Percentiles rank a stretch among this genome's conserved stretches.
phyloP scores from a whole-genome alignment of 129 eudicot genomes.

The Pulicaria dysenterica region DNA sequence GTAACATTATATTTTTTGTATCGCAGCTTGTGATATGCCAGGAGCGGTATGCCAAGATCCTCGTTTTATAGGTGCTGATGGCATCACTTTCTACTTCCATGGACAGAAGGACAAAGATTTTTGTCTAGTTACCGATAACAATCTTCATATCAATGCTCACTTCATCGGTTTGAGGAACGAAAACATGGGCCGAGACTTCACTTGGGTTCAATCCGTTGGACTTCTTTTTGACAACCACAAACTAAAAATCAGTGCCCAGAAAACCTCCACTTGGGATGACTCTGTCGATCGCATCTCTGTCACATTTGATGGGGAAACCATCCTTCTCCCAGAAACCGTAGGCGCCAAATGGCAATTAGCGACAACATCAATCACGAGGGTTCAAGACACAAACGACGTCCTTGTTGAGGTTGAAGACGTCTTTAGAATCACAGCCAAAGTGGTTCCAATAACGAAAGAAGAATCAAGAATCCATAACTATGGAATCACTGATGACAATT shows the following conservation, averaged over 20 bases:
- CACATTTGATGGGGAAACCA: slow-evolving; percentile 42
- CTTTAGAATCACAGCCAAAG: slow-evolving; percentile 62
- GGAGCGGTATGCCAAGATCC: slow-evolving; percentile 91
- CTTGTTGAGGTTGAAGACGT: slow-evolving; percentile 48
- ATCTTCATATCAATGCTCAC: slow-evolving; percentile 77
- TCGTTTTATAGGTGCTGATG: slow-evolving; percentile 72
- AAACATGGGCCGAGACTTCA: slow-evolving; percentile 72
- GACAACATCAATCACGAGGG: slow-evolving; percentile 41
- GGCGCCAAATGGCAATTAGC: slow-evolving; percentile 53
- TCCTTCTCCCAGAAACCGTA: slow-evolving; percentile 36
- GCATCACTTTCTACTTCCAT: slow-evolving; percentile 82
- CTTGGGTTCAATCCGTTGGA: slow-evolving; percentile 77
- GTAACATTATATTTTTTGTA: not conserved
- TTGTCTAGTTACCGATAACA: slow-evolving; percentile 72
- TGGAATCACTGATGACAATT: slow-evolving; percentile 53
- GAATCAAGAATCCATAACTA: slow-evolving; percentile 67
- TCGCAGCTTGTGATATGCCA: slow-evolving; percentile 65
- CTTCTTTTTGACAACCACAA: slow-evolving; percentile 56
- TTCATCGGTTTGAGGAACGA: slow-evolving; percentile 64
- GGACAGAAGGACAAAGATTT: slow-evolving; percentile 71
- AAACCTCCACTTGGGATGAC: slow-evolving; percentile 65
- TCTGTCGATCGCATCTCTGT: slow-evolving; percentile 51
- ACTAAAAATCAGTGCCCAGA: slow-evolving; percentile 51
- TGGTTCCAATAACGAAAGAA: slow-evolving; percentile 62
- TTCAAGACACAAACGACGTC: slow-evolving; percentile 40